Conservation (phyloP, 2,329 filamentous ascomycete species). For the Curvularia spicifera region DNA sequence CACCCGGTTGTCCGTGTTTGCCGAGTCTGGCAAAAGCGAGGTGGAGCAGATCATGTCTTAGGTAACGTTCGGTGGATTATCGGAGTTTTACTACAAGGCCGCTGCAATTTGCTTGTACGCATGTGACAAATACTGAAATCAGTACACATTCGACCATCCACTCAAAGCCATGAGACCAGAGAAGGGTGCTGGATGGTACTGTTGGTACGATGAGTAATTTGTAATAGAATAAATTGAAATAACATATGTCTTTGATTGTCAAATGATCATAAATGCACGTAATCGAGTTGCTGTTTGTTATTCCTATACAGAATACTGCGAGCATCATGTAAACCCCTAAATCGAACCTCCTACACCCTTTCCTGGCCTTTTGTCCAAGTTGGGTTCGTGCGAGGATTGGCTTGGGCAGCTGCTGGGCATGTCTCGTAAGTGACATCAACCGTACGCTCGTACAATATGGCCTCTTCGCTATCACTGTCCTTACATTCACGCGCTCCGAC, state of each 20-base stretch:
- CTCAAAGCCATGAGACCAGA: not conserved
- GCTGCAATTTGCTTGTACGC: not conserved
- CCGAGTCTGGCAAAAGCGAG: not conserved
- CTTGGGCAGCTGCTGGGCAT: not conserved
- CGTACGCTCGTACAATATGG: constrained; percentile 28
- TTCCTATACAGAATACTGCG: not conserved
- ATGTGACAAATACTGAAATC: not conserved
- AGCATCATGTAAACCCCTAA: not conserved
- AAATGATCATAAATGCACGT: not conserved
- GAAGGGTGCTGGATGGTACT: not conserved
- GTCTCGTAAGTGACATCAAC: constrained; percentile 28
- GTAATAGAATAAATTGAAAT: not conserved
- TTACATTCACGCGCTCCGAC: constrained; percentile 5
- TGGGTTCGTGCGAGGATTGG: constrained; percentile 3
- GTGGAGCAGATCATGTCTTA: not conserved
- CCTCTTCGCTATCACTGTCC: constrained; percentile 27
- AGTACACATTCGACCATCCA: no score
- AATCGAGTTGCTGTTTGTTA: not conserved
- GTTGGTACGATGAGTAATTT: not conserved
- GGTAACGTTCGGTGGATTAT: not conserved
- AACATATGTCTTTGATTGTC: not conserved
- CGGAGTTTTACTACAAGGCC: not conserved
- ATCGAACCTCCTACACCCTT: not conserved
- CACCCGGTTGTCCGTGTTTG: not conserved
- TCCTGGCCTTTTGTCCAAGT: constrained; percentile 6